A percentile compares a stretch with the other conserved stretches of the same genome.
These are phyloP conservation scores for Termitomyces sp. DNA, from an alignment of 768 basidiomycete species.

Conservation along the genomic window DNA sequence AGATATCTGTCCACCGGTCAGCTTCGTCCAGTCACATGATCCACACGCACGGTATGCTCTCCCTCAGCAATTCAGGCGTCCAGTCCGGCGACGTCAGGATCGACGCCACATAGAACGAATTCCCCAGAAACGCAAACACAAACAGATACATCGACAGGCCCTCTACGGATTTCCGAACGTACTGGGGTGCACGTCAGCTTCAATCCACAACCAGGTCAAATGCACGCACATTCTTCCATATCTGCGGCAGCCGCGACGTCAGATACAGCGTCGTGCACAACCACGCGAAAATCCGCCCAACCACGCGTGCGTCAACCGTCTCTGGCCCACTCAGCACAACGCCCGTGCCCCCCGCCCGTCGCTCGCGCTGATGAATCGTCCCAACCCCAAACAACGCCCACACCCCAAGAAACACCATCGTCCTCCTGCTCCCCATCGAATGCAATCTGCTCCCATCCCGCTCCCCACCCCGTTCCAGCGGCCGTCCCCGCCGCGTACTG, in stretches of 20 bases:
- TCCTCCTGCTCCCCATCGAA: constrained; percentile 64
- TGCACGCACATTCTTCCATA: constrained; percentile 94
- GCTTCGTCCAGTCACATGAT: not conserved
- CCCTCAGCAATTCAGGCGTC: constrained; percentile 55
- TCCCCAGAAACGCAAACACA: constrained; percentile 90
- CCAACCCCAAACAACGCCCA: constrained; percentile 75
- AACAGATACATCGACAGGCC: constrained; percentile 95
- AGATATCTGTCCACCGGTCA: constrained; percentile 56
- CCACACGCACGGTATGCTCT: constrained; percentile 77
- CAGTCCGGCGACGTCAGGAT: constrained; percentile 73
- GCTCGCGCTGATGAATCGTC: constrained; percentile 34
- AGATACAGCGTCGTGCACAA: constrained; percentile 89
- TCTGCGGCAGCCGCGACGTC: constrained; percentile 92
- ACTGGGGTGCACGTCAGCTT: constrained; percentile 41
- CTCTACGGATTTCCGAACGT: constrained; percentile 86
- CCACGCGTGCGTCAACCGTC: constrained; percentile 50
- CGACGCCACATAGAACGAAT: constrained; percentile 88
- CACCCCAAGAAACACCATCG: constrained; percentile 78
- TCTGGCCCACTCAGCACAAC: constrained; percentile 39
- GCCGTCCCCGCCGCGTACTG: constrained; percentile 39
- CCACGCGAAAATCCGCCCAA: constrained; percentile 95
- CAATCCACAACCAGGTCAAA: not conserved
- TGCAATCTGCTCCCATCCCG: constrained; percentile 25
- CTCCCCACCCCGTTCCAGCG: constrained; percentile 33
- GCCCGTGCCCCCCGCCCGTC: constrained; percentile 31